Percentiles rank a stretch among this genome's conserved stretches.
Evolutionary conservation across 768 basidiomycete genomes (phyloP).

Genomic region (Amanita pseudoporphyria): DNA sequence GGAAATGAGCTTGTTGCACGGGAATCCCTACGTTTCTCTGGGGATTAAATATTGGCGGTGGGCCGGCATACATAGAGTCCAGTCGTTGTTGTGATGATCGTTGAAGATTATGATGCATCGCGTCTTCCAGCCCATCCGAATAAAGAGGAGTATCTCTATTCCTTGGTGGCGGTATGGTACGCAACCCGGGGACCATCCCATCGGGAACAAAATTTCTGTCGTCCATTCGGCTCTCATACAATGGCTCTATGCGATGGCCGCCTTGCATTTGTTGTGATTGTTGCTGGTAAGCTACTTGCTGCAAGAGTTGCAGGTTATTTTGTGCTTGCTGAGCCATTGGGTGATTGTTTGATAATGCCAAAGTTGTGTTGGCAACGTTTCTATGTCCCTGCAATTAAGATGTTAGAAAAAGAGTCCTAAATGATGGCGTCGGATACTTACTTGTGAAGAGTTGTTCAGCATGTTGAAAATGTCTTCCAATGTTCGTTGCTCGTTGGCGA

Average conservation of each 20-base stretch:
- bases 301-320: conserved; percentile 27
- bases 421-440: conserved; percentile 21
- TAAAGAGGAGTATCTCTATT: conserved; percentile 48
- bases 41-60: conserved; percentile 39
- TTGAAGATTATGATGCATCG: conserved; percentile 50
- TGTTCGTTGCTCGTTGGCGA: conserved; percentile 42
- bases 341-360: conserved; percentile 18
- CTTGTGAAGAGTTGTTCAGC: conserved; percentile 70
- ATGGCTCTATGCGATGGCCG: conserved; percentile 48
- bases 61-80: conserved; percentile 48
- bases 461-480: conserved; percentile 80
- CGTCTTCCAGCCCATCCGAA: conserved; percentile 53
- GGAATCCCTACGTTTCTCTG: conserved; percentile 49
- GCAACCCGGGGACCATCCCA: conserved; percentile 78
- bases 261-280: conserved; percentile 33
- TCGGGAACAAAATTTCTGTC: conserved; percentile 76
- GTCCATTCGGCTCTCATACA: conserved; percentile 67
- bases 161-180: conserved; percentile 54
- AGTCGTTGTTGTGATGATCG: conserved; percentile 41
- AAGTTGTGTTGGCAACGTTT: conserved; percentile 17
- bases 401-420: conserved; percentile 2
- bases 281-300: conserved; percentile 33
- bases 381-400: conserved; percentile 20
- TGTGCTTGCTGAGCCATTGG: conserved; percentile 27
- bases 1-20: conserved; percentile 54